These are phyloP conservation scores for Chenopodium berlandieri DNA, from an alignment of 148 eudicot genomes.

Conservation along the genomic window DNA sequence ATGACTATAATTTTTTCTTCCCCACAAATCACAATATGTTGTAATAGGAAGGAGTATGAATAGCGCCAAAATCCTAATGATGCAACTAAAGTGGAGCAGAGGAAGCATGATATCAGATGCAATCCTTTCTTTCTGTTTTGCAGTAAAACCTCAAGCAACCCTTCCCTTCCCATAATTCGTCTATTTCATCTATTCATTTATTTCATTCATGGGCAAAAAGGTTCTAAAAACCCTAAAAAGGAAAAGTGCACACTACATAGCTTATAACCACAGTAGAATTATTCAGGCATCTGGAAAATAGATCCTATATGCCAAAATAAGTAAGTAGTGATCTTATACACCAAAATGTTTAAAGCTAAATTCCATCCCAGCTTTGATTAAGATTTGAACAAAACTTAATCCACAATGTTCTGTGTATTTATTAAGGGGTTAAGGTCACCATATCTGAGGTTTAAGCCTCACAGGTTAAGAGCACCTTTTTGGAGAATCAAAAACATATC, in stretches of 20 bases:
- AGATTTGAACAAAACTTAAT: not conserved
- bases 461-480: not conserved
- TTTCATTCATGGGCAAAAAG: too few species aligned
- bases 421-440: too few species aligned
- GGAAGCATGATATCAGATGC: not conserved
- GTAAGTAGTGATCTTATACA: too few species aligned
- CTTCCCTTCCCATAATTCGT: not conserved
- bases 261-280: not conserved
- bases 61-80: too few species aligned
- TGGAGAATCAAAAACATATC: slow-evolving; percentile 3
- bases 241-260: not conserved
- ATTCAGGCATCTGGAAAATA: not conserved
- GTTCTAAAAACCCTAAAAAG: not conserved
- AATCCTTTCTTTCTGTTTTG: not conserved
- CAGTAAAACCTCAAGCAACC: not conserved
- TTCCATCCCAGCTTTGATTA: not conserved
- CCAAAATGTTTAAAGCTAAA: not conserved
- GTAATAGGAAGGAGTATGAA: too few species aligned
- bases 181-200: not conserved
- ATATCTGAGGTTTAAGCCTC: too few species aligned
- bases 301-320: too few species aligned
- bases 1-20: too few species aligned
- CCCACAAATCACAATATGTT: too few species aligned
- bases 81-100: too few species aligned
- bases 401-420: too few species aligned